phyloP scores from a whole-genome alignment of 345 rosid species.

The Barbarea vulgaris region DNA sequence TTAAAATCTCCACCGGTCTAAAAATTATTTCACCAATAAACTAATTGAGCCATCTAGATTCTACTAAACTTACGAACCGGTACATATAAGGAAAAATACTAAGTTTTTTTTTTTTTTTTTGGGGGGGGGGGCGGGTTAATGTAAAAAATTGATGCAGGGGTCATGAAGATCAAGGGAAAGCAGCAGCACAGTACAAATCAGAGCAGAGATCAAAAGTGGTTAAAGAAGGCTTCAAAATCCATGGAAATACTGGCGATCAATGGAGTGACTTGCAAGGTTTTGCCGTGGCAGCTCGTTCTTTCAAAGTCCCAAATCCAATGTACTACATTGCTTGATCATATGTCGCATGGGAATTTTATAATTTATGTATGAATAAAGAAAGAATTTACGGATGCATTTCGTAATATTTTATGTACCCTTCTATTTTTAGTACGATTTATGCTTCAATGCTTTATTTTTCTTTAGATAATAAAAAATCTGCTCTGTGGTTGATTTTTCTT shows the following conservation, averaged over 20 bases:
- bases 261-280: slow-evolving; percentile 88
- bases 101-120: not conserved
- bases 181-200: slow-evolving; percentile 65
- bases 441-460: not conserved
- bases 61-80: not conserved
- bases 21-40: not conserved
- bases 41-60: not conserved
- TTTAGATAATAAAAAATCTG: no score
- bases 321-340: slow-evolving; percentile 54
- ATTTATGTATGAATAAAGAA: not conserved
- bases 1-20: not conserved
- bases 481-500: no score
- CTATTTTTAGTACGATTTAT: not conserved
- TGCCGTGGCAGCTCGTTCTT: slow-evolving; percentile 65
- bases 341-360: not conserved
- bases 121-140: no score
- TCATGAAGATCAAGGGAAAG: slow-evolving; percentile 54
- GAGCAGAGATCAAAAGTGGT: slow-evolving; percentile 60
- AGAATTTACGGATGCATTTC: not conserved
- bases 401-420: not conserved
- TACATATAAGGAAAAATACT: not conserved
- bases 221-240: slow-evolving; percentile 64
- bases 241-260: slow-evolving; percentile 83
- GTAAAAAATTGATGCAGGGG: slow-evolving; percentile 44
- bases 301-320: slow-evolving; percentile 82